Evolutionary conservation across 768 basidiomycete genomes (phyloP).

Genomic region (Coprinellus micaceus): DNA sequence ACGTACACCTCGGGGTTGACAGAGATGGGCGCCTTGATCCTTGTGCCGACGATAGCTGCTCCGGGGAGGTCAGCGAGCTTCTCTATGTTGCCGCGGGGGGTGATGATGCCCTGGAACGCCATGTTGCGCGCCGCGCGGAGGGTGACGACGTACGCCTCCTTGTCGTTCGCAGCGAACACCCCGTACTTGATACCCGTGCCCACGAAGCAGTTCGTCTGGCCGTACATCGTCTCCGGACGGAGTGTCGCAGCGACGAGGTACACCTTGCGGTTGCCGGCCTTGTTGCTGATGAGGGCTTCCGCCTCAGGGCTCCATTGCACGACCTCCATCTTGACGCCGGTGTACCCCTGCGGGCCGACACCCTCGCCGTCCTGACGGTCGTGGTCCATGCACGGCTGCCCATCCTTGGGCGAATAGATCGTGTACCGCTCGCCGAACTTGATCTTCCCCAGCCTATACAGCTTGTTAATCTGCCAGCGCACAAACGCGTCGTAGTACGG

Average conservation of each 20-base stretch:
- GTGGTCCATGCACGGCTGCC: conserved; percentile 99
- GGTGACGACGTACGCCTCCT: conserved; percentile 87
- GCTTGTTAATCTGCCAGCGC: conserved; percentile 96
- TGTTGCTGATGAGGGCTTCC: conserved; percentile 56
- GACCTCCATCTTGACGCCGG: conserved; percentile 92
- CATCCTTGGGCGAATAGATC: conserved; percentile 97
- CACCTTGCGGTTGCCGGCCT: conserved; percentile 76
- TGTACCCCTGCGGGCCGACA: conserved; percentile 93
- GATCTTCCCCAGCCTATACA: conserved; percentile 83
- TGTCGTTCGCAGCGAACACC: conserved; percentile 81
- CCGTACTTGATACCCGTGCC: conserved; percentile 89
- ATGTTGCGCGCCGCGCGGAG: conserved; percentile 93
- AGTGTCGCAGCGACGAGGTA: conserved; percentile 95
- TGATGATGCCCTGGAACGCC: conserved; percentile 88
- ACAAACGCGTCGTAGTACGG: conserved; percentile 98
- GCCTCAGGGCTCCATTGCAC: conserved; percentile 76
- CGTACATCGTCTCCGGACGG: conserved; percentile 98
- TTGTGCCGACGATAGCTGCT: conserved; percentile 77
- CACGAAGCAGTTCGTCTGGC: conserved; percentile 97
- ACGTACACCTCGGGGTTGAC: conserved; percentile 87
- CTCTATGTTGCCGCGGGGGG: conserved; percentile 64
- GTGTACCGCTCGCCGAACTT: conserved; percentile 99
- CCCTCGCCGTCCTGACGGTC: conserved; percentile 95
- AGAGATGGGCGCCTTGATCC: conserved; percentile 82
- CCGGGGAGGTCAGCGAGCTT: conserved; percentile 80